These are phyloP conservation scores for Plectranthus barbatus DNA, from an alignment of 257 asterid genomes.

Conservation along the genomic window DNA sequence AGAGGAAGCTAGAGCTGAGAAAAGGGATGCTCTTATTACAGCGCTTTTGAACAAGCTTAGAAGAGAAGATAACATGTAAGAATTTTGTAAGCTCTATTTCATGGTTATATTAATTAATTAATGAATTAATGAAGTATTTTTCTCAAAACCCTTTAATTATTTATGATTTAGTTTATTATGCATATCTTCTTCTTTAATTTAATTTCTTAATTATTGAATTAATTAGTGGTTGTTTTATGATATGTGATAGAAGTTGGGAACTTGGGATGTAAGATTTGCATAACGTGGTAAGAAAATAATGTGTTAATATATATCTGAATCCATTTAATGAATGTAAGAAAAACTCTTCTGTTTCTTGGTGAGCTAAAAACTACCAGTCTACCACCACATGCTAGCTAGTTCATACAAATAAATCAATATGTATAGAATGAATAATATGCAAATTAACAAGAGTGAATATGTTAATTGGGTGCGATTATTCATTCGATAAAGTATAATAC, in stretches of 20 bases:
- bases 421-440: too few relatives aligned
- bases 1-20: slow-evolving; percentile 89
- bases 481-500: too few relatives aligned
- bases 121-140: not conserved
- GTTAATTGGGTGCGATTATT: too few relatives aligned
- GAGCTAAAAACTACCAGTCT: too few relatives aligned
- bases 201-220: not conserved
- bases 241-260: too few relatives aligned
- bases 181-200: not conserved
- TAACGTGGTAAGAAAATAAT: not conserved
- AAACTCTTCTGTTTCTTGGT: not conserved
- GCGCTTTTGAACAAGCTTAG: slow-evolving; percentile 74
- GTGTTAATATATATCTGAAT: not conserved
- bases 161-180: not conserved
- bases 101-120: not conserved
- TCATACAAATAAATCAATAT: not conserved
- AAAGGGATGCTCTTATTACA: slow-evolving; percentile 77
- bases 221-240: too few relatives aligned
- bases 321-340: not conserved
- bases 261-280: too few relatives aligned
- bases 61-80: slow-evolving; percentile 48
- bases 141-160: too few relatives aligned
- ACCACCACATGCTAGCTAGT: not conserved
- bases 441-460: too few relatives aligned
- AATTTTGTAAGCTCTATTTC: not conserved